These are phyloP conservation scores for Solanum peruvianum DNA, from an alignment of 257 asterid species.

Conservation along the genomic window DNA sequence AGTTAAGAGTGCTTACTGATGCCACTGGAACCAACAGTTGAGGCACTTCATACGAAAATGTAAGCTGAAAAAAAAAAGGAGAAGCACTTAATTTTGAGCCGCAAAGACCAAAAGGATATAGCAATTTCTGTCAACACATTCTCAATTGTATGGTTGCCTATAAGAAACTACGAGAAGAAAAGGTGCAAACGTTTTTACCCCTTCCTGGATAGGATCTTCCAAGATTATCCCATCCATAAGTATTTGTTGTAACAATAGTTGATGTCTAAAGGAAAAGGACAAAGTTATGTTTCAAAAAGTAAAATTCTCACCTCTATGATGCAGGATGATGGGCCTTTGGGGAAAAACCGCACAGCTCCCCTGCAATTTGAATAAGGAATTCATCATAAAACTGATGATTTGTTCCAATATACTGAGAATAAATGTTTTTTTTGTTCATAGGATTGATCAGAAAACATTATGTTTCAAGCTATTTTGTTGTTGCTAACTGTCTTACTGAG, in stretches of 20 bases:
- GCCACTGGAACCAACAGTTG: constrained; percentile 82
- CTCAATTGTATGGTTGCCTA: neutral
- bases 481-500: neutral
- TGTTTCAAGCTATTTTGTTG: neutral
- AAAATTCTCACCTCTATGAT: constrained; percentile 52
- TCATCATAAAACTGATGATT: neutral
- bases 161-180: neutral
- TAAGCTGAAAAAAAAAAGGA: constrained; percentile 49
- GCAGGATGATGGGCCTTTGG: constrained; percentile 72
- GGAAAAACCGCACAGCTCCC: constrained; percentile 94
- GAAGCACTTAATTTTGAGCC: neutral
- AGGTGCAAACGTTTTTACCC: neutral
- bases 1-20: constrained; percentile 45
- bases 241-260: neutral
- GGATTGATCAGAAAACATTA: neutral
- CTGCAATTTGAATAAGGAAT: constrained; percentile 27
- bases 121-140: neutral
- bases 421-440: neutral
- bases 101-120: neutral
- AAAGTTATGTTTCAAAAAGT: neutral
- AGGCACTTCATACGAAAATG: constrained; percentile 93
- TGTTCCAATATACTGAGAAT: neutral
- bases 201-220: neutral
- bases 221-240: neutral
- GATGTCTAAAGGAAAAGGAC: neutral